Evolutionary conservation across 1,139 yeast genomes (phyloP).

Genomic region (Diutina catenulata): DNA sequence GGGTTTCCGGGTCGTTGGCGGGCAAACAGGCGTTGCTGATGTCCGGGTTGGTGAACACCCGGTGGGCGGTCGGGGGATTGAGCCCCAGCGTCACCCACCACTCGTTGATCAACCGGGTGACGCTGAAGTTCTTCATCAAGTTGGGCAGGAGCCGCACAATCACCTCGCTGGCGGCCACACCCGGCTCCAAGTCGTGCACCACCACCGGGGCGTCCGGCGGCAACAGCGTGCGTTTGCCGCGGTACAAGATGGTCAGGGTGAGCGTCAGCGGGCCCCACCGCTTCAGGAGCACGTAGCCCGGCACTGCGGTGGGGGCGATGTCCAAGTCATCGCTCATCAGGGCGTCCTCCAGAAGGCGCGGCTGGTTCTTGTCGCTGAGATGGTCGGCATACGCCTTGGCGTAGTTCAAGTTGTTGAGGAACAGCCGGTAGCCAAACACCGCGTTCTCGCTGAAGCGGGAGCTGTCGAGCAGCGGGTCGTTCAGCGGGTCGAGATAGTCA

Average conservation of each 20-base stretch:
- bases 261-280: conserved; percentile 12
- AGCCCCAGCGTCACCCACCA: conserved; percentile 22
- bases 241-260: conserved; percentile 11
- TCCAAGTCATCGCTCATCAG: conserved; percentile 11
- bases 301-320: conserved; percentile 12
- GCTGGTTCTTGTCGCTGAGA: conserved; percentile 12
- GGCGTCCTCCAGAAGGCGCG: conserved; percentile 6
- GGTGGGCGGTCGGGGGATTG: conserved; percentile 12
- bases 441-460: conserved; percentile 3
- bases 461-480: too few species aligned
- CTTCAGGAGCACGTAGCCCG: conserved; percentile 16
- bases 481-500: too few species aligned
- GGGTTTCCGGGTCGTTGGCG: conserved; percentile 7
- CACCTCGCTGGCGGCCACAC: conserved; percentile 11
- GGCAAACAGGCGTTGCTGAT: conserved; percentile 9
- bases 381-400: conserved; percentile 15
- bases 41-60: conserved; percentile 12
- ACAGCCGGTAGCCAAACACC: conserved; percentile 13
- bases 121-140: conserved; percentile 11
- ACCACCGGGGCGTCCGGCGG: not conserved
- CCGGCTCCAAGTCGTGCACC: not conserved
- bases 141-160: conserved; percentile 19
- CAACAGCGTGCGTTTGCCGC: too few species aligned
- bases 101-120: conserved; percentile 21
- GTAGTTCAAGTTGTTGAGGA: conserved; percentile 18